Conservation (phyloP, 1,284 basidiomycete species). For the Phellopilus nigrolimitatus region DNA sequence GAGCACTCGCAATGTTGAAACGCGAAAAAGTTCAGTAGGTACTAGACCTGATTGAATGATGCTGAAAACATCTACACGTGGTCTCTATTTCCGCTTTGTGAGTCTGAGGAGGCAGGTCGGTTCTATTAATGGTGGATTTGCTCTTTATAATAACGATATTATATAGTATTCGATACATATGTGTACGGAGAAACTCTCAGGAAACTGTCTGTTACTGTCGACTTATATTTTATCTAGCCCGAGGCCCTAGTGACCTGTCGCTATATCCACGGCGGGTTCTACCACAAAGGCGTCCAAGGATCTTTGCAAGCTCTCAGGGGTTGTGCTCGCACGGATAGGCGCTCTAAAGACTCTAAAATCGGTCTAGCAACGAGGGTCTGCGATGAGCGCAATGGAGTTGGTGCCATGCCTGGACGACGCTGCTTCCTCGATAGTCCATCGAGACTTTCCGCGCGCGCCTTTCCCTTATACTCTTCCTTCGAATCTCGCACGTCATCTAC, state of each 20-base stretch:
- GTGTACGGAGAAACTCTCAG: no score
- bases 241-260: no score
- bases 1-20: neutral
- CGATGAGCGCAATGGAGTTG: neutral
- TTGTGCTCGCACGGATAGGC: neutral
- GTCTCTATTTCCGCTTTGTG: no score
- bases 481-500: neutral
- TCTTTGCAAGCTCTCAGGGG: neutral
- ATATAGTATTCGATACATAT: no score
- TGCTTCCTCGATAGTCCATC: neutral
- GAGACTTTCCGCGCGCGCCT: neutral
- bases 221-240: no score
- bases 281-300: neutral
- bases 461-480: neutral
- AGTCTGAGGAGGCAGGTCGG: no score
- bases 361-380: slow-evolving; percentile 5
- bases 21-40: neutral
- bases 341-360: neutral
- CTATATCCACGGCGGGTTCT: no score
- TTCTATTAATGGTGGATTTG: no score
- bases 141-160: no score
- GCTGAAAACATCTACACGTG: no score
- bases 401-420: neutral
- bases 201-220: no score
- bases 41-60: no score